These are phyloP conservation scores for Solanum chacoense DNA, from an alignment of 305 asterid species.

Conservation along the genomic window DNA sequence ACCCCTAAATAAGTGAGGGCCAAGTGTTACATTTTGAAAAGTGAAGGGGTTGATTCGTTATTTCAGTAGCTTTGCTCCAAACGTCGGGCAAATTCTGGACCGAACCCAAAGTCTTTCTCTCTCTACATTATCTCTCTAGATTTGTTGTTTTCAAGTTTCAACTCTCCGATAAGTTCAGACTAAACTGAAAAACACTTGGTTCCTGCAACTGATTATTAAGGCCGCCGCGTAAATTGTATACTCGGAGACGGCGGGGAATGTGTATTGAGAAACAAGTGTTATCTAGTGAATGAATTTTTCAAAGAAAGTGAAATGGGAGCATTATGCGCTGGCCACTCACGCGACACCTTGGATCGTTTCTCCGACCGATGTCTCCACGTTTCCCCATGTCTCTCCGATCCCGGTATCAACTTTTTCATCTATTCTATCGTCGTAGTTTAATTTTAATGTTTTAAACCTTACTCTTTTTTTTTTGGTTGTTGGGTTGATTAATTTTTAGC, in stretches of 20 bases:
- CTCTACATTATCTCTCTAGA: background rate
- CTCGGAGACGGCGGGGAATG: background rate
- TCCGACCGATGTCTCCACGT: constrained; percentile 66
- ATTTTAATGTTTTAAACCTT: background rate
- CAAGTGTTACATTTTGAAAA: background rate
- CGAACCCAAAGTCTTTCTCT: background rate
- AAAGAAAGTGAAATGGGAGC: constrained; percentile 39
- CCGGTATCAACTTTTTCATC: constrained; percentile 29
- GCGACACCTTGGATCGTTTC: constrained; percentile 46
- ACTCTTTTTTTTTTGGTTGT: background rate
- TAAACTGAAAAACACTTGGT: background rate
- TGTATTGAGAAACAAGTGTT: background rate
- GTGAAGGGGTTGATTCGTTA: background rate
- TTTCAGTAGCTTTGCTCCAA: background rate
- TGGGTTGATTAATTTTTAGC: constrained; percentile 24
- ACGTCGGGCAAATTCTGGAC: background rate
- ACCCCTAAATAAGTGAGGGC: background rate
- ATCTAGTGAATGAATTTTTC: background rate
- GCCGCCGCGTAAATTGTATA: background rate
- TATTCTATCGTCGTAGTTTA: background rate
- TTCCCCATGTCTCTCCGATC: constrained; percentile 86
- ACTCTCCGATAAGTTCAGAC: background rate
- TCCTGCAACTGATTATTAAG: background rate
- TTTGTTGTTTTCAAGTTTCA: background rate
- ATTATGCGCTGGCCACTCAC: constrained; percentile 32